A percentile compares a stretch with the other conserved stretches of the same genome.
phyloP scores from a whole-genome alignment of 768 basidiomycete species.

The Leccinellum rugosiceps region DNA sequence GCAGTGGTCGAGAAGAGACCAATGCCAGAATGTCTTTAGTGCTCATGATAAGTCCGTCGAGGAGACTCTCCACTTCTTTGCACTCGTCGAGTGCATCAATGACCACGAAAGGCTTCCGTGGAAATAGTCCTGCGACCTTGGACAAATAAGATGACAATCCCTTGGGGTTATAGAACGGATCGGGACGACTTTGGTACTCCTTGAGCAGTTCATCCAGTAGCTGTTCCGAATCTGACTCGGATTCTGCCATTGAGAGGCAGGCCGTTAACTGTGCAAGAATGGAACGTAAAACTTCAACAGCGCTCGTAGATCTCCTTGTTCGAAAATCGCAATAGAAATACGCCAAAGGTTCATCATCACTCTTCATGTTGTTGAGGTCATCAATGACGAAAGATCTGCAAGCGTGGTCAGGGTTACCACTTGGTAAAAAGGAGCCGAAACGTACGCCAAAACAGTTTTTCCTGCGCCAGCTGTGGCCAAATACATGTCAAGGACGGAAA shows the following conservation, averaged over 20 bases:
- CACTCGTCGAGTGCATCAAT: conserved; percentile 26
- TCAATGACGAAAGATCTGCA: background rate
- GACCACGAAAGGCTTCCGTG: conserved; percentile 7
- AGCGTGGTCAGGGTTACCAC: background rate
- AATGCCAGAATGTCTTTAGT: background rate
- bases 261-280: conserved; percentile 16
- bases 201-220: conserved; percentile 6
- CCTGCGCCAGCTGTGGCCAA: background rate
- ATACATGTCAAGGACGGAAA: background rate
- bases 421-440: background rate
- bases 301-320: background rate
- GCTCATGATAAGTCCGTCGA: conserved; percentile 4
- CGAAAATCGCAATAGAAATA: conserved; percentile 28
- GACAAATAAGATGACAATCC: conserved; percentile 1
- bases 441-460: background rate
- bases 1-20: conserved; percentile 8
- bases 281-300: conserved; percentile 16
- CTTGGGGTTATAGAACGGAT: background rate
- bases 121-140: background rate
- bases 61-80: conserved; percentile 5
- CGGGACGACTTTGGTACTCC: background rate
- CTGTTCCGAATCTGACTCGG: background rate
- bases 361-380: background rate
- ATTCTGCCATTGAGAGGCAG: background rate
- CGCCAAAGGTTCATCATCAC: background rate